Evolutionary conservation across 306 rosid genomes (phyloP), one percentile per base, ranked within the genome.

Genomic region (Datisca glomerata): DNA sequence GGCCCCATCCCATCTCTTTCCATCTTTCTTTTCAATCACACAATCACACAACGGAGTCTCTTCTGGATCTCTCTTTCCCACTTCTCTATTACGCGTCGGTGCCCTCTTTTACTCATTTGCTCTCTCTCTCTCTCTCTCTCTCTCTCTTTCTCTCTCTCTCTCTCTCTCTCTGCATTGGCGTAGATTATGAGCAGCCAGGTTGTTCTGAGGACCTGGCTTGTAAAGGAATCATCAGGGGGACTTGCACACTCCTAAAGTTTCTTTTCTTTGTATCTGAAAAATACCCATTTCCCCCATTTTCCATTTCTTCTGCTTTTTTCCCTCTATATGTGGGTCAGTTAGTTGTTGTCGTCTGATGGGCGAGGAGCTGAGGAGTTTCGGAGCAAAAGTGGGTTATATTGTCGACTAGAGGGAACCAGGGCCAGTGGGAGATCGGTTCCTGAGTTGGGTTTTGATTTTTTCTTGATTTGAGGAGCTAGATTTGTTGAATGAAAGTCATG

Each of bases 71-170:
- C 52, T 49, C 52, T 61, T 37, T 68, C 53, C 56, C 87, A n/a
- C n/a, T 80, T 71, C 74, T 69, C 68, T 66, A 67, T 61, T 67
- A 79, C 94, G 94, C 93, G 68, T 81, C 89, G 36, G 36, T 31
- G n/a, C n/a, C 36, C 45, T 63, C 60, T 36, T 64, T 60, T 43
- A 60, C 72, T 22, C 67, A 24, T 47, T 17, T 1, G 55, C 7
- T 57, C 23, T 2, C 33, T 39, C 57, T 36, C 36, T 23, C 35
- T 51, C 41, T 47, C 45, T 43, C 28, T 67, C 39, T 21, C 22
- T 21, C 18, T 29, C 54, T 45, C 41, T 47, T 32, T 41, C 52
- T 45, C 40, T 25, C 1, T 62, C 47, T 33, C 32, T 44, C 18
- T 63, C 28, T 36, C 25, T 27, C 54, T 18, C 43, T 40, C 16